Evolutionary conservation across 768 basidiomycete genomes (phyloP), one percentile per base, ranked within the genome.

Genomic region (Gloeophyllum trabeum): DNA sequence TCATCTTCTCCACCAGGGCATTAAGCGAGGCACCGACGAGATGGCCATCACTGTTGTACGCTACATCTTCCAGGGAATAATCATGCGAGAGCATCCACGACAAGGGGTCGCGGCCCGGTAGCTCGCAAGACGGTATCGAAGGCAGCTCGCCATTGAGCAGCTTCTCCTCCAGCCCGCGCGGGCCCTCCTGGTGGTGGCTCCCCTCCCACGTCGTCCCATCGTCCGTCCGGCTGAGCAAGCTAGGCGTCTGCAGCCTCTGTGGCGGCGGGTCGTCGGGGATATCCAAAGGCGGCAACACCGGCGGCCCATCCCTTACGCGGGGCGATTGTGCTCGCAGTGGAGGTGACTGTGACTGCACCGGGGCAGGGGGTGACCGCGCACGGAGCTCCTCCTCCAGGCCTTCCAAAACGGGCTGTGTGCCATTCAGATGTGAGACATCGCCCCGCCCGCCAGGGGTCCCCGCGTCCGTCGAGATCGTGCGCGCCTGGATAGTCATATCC

Each of bases 1-100:
- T 94, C 81, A 98, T 85, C 64, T 90, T 92, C 64, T 94, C 92
- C n/a, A 98, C 83, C 34, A 99, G 67, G 1, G 82, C 92, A 14
- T 72, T 71, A 46, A 99, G 67, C 3, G 90, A 91, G 2, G 91
- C 96, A 19, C 91, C 93, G 6, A 92, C 84, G 16, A 98, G 77
- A 48, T 79, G 75, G 2, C 92, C 93, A 10, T 98, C 92, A 35
- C 72, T 71, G 57, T 93, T 96, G 67, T 90, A 92, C 3, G 83
- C 77, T 39, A 94, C 84, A 54, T 99, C 93, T 25, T 83, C 76
- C 4, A 76, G 62, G 10, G 79, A 69, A 58, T 92, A 87, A 51
- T 96, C 91, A 56, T 86, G 76, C n/a, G 75, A 67, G 47, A 73
- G 61, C 58, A 74, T 67, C 71, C 71, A 79, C 12, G 65, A 56